Evolutionary conservation across 169 alveolate genomes (phyloP), one percentile per base, ranked within the genome.

Genomic region (Eimeria necatrix): DNA sequence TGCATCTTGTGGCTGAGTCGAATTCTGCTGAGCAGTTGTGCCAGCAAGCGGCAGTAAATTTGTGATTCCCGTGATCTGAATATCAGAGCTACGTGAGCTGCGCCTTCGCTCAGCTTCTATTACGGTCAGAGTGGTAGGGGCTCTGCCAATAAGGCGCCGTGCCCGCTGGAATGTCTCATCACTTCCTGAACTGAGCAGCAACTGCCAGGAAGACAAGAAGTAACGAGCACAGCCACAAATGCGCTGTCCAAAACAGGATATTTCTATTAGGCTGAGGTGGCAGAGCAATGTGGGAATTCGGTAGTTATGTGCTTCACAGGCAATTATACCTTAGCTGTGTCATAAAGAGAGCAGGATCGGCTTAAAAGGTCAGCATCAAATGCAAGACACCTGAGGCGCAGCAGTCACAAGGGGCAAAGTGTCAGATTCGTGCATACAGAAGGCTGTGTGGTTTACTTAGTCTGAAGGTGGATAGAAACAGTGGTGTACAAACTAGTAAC

Each of bases 141-240:
- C 48, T 16, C 91, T 76, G 16, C 91, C 91, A 18, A 53, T 53
- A 3, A 59, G 76, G n/a, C 91, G 91, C 4, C 91, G 91, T 32
- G 91, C 91, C 5, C 91, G 91, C 70, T 84, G 91, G 20, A 84
- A 84, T 52, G 46, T 84, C 20, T 84, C 78, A 32, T 84, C 91
- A 26, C 76, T 84, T 18, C 91, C 76, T 20, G 91, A 53, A 41
- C 51, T 73, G 16, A 73, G 84, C 84, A 73, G 59, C 26, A 73
- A 53, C 84, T 73, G 51, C 53, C 3, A 73, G 49, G 56, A 20
- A 22, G 48, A 24, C 78, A 68, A 20, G 41, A 9, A 20, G 46
- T 4, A 68, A 68, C 10, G 10, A 68, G 20, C 20, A 9, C 16
- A 59, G 41, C 41, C 41, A 32, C 41, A 32, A 32, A 32, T 32